Evolutionary conservation across 2,329 filamentous ascomycete species (phyloP).

Genomic region (Penicillium sp.): DNA sequence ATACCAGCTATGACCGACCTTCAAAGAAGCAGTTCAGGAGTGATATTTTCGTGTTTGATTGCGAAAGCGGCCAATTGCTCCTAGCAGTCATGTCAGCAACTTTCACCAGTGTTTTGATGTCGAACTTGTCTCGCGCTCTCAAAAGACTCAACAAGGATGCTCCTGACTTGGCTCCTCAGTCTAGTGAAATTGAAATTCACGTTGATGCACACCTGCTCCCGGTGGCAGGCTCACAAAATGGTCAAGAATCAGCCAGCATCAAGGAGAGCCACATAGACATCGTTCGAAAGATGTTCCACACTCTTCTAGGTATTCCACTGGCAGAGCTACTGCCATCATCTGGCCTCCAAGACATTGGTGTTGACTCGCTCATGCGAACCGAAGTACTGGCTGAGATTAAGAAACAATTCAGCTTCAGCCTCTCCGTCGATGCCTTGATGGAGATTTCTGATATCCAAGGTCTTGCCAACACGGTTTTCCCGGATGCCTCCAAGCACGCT

Average conservation of each 20-base stretch:
- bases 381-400: conserved; percentile 2
- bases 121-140: not conserved
- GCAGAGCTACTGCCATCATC: not conserved
- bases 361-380: conserved; percentile 4
- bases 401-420: not conserved
- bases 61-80: not conserved
- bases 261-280: not conserved
- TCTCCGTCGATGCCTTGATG: not conserved
- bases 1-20: not conserved
- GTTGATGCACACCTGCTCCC: not conserved
- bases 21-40: not conserved
- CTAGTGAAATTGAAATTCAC: not conserved
- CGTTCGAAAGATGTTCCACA: not conserved
- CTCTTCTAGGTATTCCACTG: not conserved
- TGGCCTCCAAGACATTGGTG: not conserved
- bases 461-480: not conserved
- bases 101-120: not conserved
- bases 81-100: not conserved
- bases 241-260: too few relatives aligned
- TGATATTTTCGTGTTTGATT: not conserved
- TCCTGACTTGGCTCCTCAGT: too few relatives aligned
- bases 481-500: not conserved
- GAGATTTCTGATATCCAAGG: not conserved
- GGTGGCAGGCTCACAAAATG: too few relatives aligned
- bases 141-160: not conserved